phyloP scores from a whole-genome alignment of 768 basidiomycete genomes.

The Gloeophyllum trabeum region DNA sequence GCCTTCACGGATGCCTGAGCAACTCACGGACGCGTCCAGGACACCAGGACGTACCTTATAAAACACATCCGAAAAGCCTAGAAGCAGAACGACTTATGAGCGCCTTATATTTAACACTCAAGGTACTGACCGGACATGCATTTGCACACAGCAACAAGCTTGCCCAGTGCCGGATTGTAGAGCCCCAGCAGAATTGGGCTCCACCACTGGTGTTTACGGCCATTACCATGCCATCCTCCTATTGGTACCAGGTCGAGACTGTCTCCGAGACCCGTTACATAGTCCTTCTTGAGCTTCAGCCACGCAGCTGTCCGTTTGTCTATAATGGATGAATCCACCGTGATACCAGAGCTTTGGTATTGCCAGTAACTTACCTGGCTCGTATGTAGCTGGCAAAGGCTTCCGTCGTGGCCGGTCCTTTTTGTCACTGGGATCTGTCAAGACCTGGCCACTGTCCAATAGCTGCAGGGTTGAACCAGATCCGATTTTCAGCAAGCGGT shows the following conservation, averaged over 20 bases:
- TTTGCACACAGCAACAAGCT: slow-evolving; percentile 73
- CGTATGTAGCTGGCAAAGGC: slow-evolving; percentile 76
- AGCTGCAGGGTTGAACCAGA: slow-evolving; percentile 31
- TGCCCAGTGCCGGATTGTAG: slow-evolving; percentile 53
- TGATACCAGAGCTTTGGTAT: not conserved
- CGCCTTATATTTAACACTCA: slow-evolving; percentile 2
- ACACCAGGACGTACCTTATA: slow-evolving; percentile 64
- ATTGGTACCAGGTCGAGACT: slow-evolving; percentile 62
- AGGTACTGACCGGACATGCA: slow-evolving; percentile 66
- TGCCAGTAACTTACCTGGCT: slow-evolving; percentile 37
- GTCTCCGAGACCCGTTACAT: slow-evolving; percentile 71
- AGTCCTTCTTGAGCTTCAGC: slow-evolving; percentile 92
- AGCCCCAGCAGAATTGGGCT: slow-evolving; percentile 76
- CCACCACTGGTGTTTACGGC: slow-evolving; percentile 88
- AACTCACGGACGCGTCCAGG: too few relatives aligned
- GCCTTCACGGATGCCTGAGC: too few relatives aligned
- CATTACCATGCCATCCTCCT: slow-evolving; percentile 85
- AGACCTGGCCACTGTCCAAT: slow-evolving; percentile 41
- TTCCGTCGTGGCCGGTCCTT: slow-evolving; percentile 39
- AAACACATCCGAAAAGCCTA: slow-evolving; percentile 78
- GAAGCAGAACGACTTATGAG: slow-evolving; percentile 1
- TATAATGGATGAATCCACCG: slow-evolving; percentile 1
- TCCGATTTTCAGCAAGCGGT: slow-evolving; percentile 7
- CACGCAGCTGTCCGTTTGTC: slow-evolving; percentile 82
- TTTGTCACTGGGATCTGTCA: slow-evolving; percentile 21